Evolutionary conservation across 148 eudicot species (phyloP), one percentile per base, ranked within the genome.

Genomic region (Rhododendron henanense): DNA sequence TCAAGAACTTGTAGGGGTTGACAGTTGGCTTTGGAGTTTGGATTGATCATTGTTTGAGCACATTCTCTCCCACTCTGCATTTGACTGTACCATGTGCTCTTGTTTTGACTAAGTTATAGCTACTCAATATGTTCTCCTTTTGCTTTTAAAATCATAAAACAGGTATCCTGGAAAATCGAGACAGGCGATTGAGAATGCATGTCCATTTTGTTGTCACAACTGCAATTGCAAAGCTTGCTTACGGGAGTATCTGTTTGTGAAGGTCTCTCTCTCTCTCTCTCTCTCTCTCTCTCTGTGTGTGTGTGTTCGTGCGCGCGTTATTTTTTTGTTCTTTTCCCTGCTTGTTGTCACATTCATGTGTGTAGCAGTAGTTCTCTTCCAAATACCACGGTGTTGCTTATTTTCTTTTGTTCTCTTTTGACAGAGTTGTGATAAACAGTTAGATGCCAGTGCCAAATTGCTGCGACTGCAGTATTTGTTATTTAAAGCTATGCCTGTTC

Each of bases 151-250:
- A 37, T 39, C 78, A 37, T 91, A 78, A 45, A 88, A 83, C 88
- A 94, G 96, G 94, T 94, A 94, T 87, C 95, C 96, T n/a, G 89
- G 90, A 45, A 89, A 86, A 92, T 88, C 90, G 28, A 86, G 80
- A 75, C 25, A 79, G 83, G 92, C 92, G 59, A 88, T 93, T 63
- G 82, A 89, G 88, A 86, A 84, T 85, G 90, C 91, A 39, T 94
- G 95, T 81, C 96, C 96, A 19, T 93, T 85, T 83, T 94, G 96
- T 86, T 79, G 90, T 76, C 93, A 90, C 45, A 89, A 90, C 83
- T 94, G 96, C 90, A 94, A 94, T 87, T 94, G 96, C 87, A 87
- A 85, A 89, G 85, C 69, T 55, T 94, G 96, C 87, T 94, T 93
- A 63, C 92, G 88, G 79, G 88, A 83, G 53, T 81, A 90, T 82